Evolutionary conservation across 768 basidiomycete species (phyloP).

Genomic region (Mycena kentingensis): DNA sequence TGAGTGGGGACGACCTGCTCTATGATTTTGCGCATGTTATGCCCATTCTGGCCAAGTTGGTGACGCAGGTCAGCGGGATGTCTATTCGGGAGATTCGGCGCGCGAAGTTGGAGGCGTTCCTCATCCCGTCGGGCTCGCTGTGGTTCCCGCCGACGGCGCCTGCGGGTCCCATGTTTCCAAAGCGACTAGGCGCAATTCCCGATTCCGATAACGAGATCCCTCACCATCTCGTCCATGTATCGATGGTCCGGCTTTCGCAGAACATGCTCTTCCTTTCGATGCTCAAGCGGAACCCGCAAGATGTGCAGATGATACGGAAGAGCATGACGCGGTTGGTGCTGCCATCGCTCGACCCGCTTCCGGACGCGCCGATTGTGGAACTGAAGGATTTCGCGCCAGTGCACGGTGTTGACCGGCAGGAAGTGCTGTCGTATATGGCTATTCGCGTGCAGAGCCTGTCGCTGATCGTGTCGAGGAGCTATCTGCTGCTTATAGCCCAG

Average conservation of each 20-base stretch:
- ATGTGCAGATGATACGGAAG: conserved; percentile 68
- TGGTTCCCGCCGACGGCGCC: conserved; percentile 68
- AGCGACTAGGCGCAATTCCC: conserved; percentile 37
- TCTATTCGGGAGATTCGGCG: conserved; percentile 71
- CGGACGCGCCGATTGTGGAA: conserved; percentile 36
- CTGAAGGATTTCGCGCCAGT: conserved; percentile 50
- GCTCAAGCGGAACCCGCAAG: conserved; percentile 66
- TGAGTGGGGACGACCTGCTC: conserved; percentile 48
- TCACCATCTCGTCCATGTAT: conserved; percentile 50
- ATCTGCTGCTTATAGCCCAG: conserved; percentile 67
- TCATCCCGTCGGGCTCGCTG: conserved; percentile 69
- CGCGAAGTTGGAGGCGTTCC: conserved; percentile 67
- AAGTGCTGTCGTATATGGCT: conserved; percentile 18
- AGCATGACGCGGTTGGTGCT: conserved; percentile 61
- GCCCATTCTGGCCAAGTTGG: conserved; percentile 60
- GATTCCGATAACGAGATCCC: conserved; percentile 41
- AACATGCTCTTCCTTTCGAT: conserved; percentile 67
- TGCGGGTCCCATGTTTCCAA: conserved; percentile 62
- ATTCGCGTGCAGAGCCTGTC: conserved; percentile 48
- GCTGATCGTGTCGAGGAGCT: conserved; percentile 64
- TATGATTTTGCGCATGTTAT: conserved; percentile 55
- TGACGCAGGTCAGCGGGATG: conserved; percentile 68
- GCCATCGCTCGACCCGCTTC: conserved; percentile 41
- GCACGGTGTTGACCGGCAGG: conserved; percentile 3
- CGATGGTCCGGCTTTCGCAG: conserved; percentile 69